Evolutionary conservation across 2,329 filamentous ascomycete genomes (phyloP), one percentile per base, ranked within the genome.

Genomic region (Ophiostoma sp.): DNA sequence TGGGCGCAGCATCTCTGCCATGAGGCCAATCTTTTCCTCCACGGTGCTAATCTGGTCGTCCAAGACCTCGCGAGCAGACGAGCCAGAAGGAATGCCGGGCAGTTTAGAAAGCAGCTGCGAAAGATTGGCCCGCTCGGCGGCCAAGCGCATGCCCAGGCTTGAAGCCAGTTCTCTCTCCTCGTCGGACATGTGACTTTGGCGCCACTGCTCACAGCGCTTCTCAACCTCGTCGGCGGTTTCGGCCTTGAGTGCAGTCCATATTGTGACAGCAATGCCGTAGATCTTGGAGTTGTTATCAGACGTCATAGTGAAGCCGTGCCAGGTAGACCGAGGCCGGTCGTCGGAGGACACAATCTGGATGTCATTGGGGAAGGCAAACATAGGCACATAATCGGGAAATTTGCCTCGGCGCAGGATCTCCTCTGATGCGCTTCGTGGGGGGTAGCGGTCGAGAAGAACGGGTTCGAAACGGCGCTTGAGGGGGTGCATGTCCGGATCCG

Each of bases 251-350:
- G 95, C 93, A 67, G 93, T 91, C 95, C 95, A 99, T 58, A 98
- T 85, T 67, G 93, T 96, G 68, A 97, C 85, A 71, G 91, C 93
- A 69, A 98, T 91, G 45, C 93, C 94, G 75, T 98, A 94, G 27
- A 98, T 83, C 77, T 95, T 96, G 68, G 92, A 90, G 74, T 92
- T 94, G 76, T 98, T 93, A 68, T 91, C 91, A 36, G 90, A 90
- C 2, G 95, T 99, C 95, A 99, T 98, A 71, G 92, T 93, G 76
- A 99, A 99, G 65, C 95, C 95, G 79, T 99, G 95, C 95, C 95
- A 99, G 38, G 93, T 97, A n/a, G 95, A 94, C 71, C 93, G 85
- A 0, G 95, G 95, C 71, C 93, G 86, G 76, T 97, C 92, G 75
- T 99, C 95, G 1, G 93, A 93, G 1, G 95, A 97, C 9, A 98